A percentile compares a stretch with the other conserved stretches of the same genome.
phyloP scores from a whole-genome alignment of 1,139 yeast species.

The Blastobotrys indianensis region DNA sequence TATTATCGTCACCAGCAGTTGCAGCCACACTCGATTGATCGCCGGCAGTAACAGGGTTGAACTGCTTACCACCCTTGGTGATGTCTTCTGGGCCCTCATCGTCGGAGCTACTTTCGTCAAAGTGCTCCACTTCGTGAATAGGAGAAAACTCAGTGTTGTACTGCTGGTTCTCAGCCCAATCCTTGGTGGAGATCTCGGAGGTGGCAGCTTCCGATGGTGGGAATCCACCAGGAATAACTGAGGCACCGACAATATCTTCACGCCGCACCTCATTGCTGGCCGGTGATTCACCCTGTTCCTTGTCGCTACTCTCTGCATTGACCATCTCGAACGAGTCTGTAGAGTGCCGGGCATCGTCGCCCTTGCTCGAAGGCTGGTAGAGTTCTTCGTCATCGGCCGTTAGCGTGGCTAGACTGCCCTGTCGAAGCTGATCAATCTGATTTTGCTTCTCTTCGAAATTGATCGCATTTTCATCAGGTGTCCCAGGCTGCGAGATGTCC shows the following conservation, averaged over 20 bases:
- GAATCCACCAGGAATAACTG: constrained; percentile 7
- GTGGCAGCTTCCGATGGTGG: constrained; percentile 12
- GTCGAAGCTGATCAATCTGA: constrained; percentile 8
- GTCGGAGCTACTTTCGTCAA: constrained; percentile 46
- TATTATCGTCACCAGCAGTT: constrained; percentile 20
- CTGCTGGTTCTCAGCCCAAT: constrained; percentile 12
- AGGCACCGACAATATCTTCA: background rate
- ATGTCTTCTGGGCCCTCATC: constrained; percentile 38
- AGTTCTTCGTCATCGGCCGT: constrained; percentile 6
- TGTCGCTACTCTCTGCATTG: constrained; percentile 26
- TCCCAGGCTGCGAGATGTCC: constrained; percentile 56
- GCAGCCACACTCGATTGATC: constrained; percentile 1
- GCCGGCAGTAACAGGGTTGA: background rate
- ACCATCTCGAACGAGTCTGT: constrained; percentile 38
- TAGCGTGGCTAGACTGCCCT: constrained; percentile 11
- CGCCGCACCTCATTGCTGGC: constrained; percentile 3
- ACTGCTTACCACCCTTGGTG: constrained; percentile 14
- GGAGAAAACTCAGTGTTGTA: constrained; percentile 61
- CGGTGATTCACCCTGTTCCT: constrained; percentile 19
- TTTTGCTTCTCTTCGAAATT: constrained; percentile 7
- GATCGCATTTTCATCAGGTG: constrained; percentile 36
- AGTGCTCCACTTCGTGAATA: constrained; percentile 55
- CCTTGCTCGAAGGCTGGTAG: background rate
- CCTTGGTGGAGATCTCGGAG: constrained; percentile 10
- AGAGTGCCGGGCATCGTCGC: constrained; percentile 37